Percentiles rank a stretch among this genome's conserved stretches.
phyloP scores from a whole-genome alignment of 768 basidiomycete genomes.

The Suillus plorans region DNA sequence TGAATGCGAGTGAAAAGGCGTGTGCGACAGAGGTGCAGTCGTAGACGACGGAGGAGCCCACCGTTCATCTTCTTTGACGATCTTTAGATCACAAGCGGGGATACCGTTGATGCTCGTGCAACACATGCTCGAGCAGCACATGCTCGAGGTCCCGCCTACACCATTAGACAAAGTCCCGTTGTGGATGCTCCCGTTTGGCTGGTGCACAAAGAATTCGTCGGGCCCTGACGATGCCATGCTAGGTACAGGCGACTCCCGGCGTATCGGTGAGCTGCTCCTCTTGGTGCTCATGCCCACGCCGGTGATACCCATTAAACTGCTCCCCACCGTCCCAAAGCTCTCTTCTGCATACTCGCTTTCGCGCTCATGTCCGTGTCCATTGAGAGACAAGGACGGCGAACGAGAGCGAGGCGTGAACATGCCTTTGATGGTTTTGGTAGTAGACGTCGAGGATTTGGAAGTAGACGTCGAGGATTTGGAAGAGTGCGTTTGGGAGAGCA shows the following conservation, averaged over 20 bases:
- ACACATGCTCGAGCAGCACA: background rate
- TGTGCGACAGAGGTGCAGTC: slow-evolving; percentile 25
- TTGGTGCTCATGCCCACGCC: background rate
- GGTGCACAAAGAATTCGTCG: background rate
- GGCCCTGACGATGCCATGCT: slow-evolving; percentile 4
- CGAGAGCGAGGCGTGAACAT: slow-evolving; percentile 56
- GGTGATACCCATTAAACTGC: slow-evolving; percentile 34
- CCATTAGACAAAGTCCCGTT: background rate
- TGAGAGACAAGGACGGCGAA: slow-evolving; percentile 41
- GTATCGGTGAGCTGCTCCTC: background rate
- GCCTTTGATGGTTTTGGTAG: slow-evolving; percentile 60
- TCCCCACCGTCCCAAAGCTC: slow-evolving; percentile 57
- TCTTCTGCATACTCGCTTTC: slow-evolving; percentile 41
- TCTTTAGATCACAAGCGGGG: slow-evolving; percentile 36
- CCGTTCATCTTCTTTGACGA: slow-evolving; percentile 36
- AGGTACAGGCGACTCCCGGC: slow-evolving; percentile 4
- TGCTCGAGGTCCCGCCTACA: background rate
- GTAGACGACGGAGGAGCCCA: slow-evolving; percentile 10
- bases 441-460: slow-evolving; percentile 37
- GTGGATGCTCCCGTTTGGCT: background rate
- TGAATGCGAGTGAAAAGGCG: slow-evolving; percentile 22
- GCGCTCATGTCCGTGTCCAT: slow-evolving; percentile 10
- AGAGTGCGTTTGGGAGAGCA: background rate
- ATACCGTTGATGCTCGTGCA: slow-evolving; percentile 9
- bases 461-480: slow-evolving; percentile 20